Percentiles rank a stretch among this genome's conserved stretches.
Evolutionary conservation across 352 stramenopile species (phyloP).

Genomic region (Phytophthora podocarpi): DNA sequence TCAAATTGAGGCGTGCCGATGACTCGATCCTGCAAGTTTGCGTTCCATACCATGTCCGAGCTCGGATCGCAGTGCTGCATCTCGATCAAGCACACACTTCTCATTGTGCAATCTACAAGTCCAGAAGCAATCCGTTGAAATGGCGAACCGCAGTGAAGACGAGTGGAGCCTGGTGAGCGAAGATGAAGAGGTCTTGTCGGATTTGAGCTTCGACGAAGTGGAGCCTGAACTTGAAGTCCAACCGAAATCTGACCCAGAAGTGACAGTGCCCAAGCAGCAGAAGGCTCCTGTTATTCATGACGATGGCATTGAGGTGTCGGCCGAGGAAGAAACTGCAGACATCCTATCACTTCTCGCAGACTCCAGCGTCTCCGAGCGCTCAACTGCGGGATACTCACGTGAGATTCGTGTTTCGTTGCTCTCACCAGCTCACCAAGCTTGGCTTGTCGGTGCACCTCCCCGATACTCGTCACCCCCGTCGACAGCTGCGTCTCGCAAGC

Average conservation of each 20-base stretch:
- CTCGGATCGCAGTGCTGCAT: constrained; percentile 2
- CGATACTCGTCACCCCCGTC: neutral
- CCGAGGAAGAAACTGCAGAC: constrained; percentile 16
- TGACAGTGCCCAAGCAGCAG: neutral
- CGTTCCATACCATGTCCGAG: constrained; percentile 17
- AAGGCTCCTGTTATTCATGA: neutral
- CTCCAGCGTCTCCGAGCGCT: constrained; percentile 4
- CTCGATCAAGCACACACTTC: constrained; percentile 12
- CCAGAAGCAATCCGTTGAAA: constrained; percentile 5
- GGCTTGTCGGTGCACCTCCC: constrained; percentile 6
- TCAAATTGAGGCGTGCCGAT: constrained; percentile 12
- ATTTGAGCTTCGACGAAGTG: constrained; percentile 39
- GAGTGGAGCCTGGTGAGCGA: constrained; percentile 67
- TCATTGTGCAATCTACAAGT: constrained; percentile 8
- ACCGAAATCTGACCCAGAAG: constrained; percentile 25
- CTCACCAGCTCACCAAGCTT: constrained; percentile 35
- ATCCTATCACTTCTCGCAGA: constrained; percentile 38
- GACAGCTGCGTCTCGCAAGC: neutral
- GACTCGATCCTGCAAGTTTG: constrained; percentile 10
- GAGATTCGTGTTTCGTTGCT: constrained; percentile 47
- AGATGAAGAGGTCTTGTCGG: constrained; percentile 33
- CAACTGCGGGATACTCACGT: constrained; percentile 20
- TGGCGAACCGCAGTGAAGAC: constrained; percentile 41
- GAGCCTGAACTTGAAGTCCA: constrained; percentile 35
- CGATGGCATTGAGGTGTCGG: neutral